Conservation (phyloP, 2,329 filamentous ascomycete genomes). For the Aphanocladium album region DNA sequence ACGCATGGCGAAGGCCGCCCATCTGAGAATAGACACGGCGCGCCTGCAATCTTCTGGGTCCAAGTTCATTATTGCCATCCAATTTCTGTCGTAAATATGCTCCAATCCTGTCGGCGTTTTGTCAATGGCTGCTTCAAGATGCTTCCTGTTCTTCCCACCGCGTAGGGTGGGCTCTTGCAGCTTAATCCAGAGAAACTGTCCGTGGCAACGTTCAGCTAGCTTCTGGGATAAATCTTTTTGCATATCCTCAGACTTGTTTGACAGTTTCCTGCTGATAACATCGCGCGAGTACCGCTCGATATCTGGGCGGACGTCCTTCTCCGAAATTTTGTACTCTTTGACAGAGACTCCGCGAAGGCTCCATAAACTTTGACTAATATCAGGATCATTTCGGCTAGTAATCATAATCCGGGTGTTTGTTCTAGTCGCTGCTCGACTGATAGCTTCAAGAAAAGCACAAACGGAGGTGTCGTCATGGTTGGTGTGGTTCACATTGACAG, state of each 20-base stretch:
- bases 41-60: constrained; percentile 17
- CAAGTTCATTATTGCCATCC: constrained; percentile 18
- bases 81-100: constrained; percentile 26
- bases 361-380: background rate
- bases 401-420: too few species aligned
- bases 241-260: background rate
- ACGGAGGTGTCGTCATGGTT: too few species aligned
- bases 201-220: constrained; percentile 21
- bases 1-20: constrained; percentile 21
- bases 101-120: constrained; percentile 24
- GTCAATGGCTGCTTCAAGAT: constrained; percentile 23
- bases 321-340: background rate
- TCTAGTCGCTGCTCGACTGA: too few species aligned
- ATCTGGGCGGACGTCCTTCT: background rate
- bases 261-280: background rate
- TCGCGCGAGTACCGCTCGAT: background rate
- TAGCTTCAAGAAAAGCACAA: too few species aligned
- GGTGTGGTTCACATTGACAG: background rate
- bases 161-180: constrained; percentile 24
- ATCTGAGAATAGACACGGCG: constrained; percentile 25
- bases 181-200: constrained; percentile 31
- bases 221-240: background rate
- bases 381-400: background rate
- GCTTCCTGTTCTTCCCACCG: constrained; percentile 21
- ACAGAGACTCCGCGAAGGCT: background rate